Evolutionary conservation across 805 yeast species (phyloP).

Genomic region (Metschnikowia peoriensis): DNA sequence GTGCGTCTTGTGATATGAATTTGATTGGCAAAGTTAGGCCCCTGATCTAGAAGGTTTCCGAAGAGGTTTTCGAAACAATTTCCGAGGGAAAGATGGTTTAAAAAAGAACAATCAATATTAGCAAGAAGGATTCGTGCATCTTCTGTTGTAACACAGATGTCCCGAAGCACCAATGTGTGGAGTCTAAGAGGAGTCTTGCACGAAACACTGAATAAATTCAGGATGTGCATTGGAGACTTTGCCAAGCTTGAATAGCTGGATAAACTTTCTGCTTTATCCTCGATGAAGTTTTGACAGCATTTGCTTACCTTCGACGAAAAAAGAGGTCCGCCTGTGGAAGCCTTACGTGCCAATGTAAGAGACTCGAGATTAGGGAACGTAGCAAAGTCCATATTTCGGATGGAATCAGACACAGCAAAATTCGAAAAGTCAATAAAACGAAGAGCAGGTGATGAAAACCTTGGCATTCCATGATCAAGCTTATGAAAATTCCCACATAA

Average conservation of each 20-base stretch:
- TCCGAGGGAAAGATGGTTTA: slow-evolving; percentile 12
- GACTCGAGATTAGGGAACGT: slow-evolving; percentile 7
- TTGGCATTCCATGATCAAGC: neutral
- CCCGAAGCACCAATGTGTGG: slow-evolving; percentile 9
- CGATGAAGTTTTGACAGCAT: slow-evolving; percentile 12
- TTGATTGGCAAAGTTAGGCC: neutral
- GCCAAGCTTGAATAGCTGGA: neutral
- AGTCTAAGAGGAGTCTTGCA: slow-evolving; percentile 2
- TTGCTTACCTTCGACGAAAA: slow-evolving; percentile 7
- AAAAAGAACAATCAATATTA: slow-evolving; percentile 1
- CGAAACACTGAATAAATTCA: slow-evolving; percentile 1
- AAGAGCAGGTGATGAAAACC: neutral
- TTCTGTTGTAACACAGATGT: slow-evolving; percentile 5
- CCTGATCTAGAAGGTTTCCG: slow-evolving; percentile 5
- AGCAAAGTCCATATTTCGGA: slow-evolving; percentile 1
- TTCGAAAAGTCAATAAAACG: slow-evolving; percentile 14
- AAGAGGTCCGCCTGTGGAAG: neutral
- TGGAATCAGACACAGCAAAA: slow-evolving; percentile 2
- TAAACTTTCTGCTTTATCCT: slow-evolving; percentile 2
- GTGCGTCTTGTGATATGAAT: slow-evolving; percentile 10
- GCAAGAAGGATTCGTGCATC: slow-evolving; percentile 13
- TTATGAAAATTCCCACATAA: slow-evolving; percentile 15
- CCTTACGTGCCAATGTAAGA: slow-evolving; percentile 7
- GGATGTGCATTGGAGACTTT: neutral
- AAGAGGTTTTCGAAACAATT: slow-evolving; percentile 13